These are phyloP conservation scores for Chalciporus sp. DNA, from an alignment of 1,284 basidiomycete species.

Conservation along the genomic window DNA sequence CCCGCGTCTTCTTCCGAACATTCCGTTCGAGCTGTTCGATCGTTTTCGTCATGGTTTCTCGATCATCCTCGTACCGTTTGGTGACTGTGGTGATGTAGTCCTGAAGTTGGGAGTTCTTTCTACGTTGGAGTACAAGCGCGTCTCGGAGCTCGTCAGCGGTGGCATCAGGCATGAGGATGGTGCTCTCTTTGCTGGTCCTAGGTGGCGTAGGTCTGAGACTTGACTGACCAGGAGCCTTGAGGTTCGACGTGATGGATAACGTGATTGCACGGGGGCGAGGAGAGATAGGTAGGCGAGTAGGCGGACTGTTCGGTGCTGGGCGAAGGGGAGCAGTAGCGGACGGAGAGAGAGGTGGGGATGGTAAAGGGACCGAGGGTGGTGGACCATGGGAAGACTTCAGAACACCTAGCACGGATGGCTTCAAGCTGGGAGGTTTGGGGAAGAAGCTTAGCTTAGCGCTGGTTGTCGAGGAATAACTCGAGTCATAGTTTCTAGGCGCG, in stretches of 20 bases:
- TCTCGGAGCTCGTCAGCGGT: slow-evolving; percentile 36
- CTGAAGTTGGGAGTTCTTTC: slow-evolving; percentile 40
- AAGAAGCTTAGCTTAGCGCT: slow-evolving; percentile 15
- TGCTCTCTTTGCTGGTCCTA: slow-evolving; percentile 12
- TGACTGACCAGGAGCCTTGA: slow-evolving; percentile 19
- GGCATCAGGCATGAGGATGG: slow-evolving; percentile 10
- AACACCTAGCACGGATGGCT: slow-evolving; percentile 11
- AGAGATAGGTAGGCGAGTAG: slow-evolving; percentile 26
- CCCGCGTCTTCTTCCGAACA: slow-evolving; percentile 43
- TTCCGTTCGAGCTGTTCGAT: slow-evolving; percentile 48
- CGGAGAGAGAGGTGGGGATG: slow-evolving; percentile 27
- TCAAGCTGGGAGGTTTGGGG: slow-evolving; percentile 22
- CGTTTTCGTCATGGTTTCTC: slow-evolving; percentile 39
- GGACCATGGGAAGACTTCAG: slow-evolving; percentile 24
- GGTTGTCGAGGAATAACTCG: slow-evolving; percentile 8
- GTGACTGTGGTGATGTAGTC: slow-evolving; percentile 43
- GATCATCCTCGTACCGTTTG: slow-evolving; percentile 47
- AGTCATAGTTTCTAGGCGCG: slow-evolving; percentile 27
- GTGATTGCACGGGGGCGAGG: slow-evolving; percentile 34
- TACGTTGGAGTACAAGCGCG: slow-evolving; percentile 34
- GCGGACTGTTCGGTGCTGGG: slow-evolving; percentile 20
- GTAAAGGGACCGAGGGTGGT: slow-evolving; percentile 33
- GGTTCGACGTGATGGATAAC: slow-evolving; percentile 32
- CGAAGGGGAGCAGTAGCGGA: slow-evolving; percentile 1
- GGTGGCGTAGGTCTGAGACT: slow-evolving; percentile 12